These are phyloP conservation scores for Tricholoma terreum DNA, from an alignment of 768 basidiomycete genomes.

Conservation along the genomic window DNA sequence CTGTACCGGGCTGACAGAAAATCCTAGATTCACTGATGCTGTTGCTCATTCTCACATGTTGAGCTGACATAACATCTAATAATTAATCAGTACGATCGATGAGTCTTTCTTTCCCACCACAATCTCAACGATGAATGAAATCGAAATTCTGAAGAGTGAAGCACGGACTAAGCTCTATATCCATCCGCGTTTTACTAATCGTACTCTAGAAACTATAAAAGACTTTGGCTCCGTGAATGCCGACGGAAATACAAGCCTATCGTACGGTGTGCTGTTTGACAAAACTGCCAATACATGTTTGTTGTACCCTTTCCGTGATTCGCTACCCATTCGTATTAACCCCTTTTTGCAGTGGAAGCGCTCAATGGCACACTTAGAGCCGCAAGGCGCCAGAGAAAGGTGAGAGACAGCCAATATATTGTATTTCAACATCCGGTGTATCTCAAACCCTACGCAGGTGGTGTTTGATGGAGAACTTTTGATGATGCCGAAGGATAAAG, in stretches of 20 bases:
- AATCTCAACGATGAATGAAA: slow-evolving; percentile 24
- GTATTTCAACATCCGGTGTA: background rate
- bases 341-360: slow-evolving; percentile 39
- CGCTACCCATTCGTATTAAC: background rate
- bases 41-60: too few relatives aligned
- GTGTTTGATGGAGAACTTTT: slow-evolving; percentile 43
- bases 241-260: slow-evolving; percentile 35
- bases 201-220: slow-evolving; percentile 40
- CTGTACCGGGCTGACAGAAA: too few relatives aligned
- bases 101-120: background rate
- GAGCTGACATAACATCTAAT: too few relatives aligned
- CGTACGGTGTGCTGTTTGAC: slow-evolving; percentile 45
- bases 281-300: slow-evolving; percentile 46
- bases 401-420: slow-evolving; percentile 10
- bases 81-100: too few relatives aligned
- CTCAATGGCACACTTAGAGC: slow-evolving; percentile 46
- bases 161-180: background rate
- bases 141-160: slow-evolving; percentile 33
- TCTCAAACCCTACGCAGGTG: slow-evolving; percentile 26
- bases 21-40: too few relatives aligned
- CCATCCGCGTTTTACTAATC: background rate
- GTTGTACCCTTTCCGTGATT: slow-evolving; percentile 7
- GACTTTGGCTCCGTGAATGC: slow-evolving; percentile 36
- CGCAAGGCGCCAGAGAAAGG: slow-evolving; percentile 47
- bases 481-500: slow-evolving; percentile 51